Evolutionary conservation across 2,329 filamentous ascomycete species (phyloP).

Genomic region (Raffaelea albimanens): DNA sequence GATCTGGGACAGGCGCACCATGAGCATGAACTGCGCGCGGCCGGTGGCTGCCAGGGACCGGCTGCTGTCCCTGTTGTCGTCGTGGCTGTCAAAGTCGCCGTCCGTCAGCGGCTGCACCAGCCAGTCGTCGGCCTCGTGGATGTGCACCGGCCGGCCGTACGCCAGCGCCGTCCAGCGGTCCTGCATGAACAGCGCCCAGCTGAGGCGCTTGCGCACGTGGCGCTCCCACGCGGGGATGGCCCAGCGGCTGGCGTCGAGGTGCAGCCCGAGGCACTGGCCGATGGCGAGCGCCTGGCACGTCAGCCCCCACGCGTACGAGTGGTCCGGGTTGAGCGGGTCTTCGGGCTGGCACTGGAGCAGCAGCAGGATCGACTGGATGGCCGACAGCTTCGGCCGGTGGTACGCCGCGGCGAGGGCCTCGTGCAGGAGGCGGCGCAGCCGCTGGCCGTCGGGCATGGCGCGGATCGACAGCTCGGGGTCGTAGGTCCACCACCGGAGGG

Average conservation of each 20-base stretch:
- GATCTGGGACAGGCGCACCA: constrained; percentile 35
- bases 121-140: constrained; percentile 39
- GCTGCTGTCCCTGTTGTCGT: constrained; percentile 10
- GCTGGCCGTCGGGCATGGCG: constrained; percentile 25
- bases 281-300: constrained; percentile 38
- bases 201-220: constrained; percentile 44
- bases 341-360: constrained; percentile 27
- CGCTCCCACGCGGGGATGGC: constrained; percentile 48
- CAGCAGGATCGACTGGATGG: constrained; percentile 32
- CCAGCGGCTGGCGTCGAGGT: constrained; percentile 48
- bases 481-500: constrained; percentile 46
- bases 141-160: constrained; percentile 42
- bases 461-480: constrained; percentile 27
- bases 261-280: constrained; percentile 42
- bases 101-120: constrained; percentile 22
- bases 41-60: constrained; percentile 27
- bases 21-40: constrained; percentile 31
- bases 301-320: constrained; percentile 26
- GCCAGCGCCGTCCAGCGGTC: constrained; percentile 47
- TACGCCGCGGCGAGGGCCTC: constrained; percentile 23
- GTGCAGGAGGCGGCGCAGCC: constrained; percentile 23
- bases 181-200: constrained; percentile 52
- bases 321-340: constrained; percentile 24
- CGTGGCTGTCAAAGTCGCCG: constrained; percentile 15
- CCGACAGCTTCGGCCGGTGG: constrained; percentile 29